Conservation (phyloP, 2,329 filamentous ascomycete genomes). For the Ustilaginoidea virens region DNA sequence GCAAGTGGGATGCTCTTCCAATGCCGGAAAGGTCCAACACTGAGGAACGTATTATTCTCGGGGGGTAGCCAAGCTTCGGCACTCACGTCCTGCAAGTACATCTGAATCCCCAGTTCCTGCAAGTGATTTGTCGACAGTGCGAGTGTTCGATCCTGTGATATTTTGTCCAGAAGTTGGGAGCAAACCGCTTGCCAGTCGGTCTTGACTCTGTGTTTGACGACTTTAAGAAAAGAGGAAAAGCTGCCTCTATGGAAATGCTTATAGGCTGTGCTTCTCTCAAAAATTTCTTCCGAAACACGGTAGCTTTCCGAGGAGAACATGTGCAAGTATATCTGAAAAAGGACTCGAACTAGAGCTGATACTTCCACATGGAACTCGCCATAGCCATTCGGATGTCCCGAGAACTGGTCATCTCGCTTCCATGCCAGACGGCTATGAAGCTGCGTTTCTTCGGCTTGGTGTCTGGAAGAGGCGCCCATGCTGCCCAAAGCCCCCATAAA, state of each 20-base stretch:
- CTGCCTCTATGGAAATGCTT: conserved; percentile 22
- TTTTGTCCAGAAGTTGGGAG: conserved; percentile 13
- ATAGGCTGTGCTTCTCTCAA: conserved; percentile 8
- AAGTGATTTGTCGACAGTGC: conserved; percentile 15
- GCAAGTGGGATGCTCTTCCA: conserved; percentile 22
- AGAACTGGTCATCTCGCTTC: conserved; percentile 20
- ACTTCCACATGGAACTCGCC: conserved; percentile 18
- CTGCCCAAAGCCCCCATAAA: conserved; percentile 12
- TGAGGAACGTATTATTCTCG: conserved; percentile 8
- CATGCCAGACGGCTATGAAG: conserved; percentile 18
- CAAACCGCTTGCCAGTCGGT: conserved; percentile 19
- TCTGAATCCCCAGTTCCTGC: conserved; percentile 20
- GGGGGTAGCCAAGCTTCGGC: conserved; percentile 16
- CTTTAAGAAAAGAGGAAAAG: conserved; percentile 22
- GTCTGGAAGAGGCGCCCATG: conserved; percentile 4
- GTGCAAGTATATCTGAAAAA: conserved; percentile 26
- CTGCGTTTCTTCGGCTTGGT: conserved; percentile 8
- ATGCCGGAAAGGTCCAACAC: conserved; percentile 14
- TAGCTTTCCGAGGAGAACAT: conserved; percentile 28
- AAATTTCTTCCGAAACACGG: background rate
- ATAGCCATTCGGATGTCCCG: conserved; percentile 8
- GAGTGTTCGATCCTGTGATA: conserved; percentile 15
- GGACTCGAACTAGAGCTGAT: conserved; percentile 19
- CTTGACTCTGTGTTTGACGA: conserved; percentile 17
- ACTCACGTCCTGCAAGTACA: conserved; percentile 19